Base-by-base conservation (phyloP, 2,329 filamentous ascomycete species). In the Nigrospora osmanthi region DNA sequence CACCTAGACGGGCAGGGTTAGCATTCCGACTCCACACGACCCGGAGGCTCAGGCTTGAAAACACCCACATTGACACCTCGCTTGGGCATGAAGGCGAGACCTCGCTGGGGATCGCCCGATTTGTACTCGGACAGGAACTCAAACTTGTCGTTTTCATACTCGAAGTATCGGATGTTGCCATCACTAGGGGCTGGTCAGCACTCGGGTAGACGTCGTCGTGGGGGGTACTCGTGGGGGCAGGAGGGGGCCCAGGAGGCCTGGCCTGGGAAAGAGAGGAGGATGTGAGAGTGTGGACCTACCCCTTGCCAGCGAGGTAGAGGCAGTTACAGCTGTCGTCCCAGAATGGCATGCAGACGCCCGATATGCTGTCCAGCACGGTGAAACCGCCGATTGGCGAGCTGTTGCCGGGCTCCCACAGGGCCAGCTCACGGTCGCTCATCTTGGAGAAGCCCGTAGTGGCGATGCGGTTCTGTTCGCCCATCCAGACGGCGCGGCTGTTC, bases 261-360 rank as follows among this genome's bases (percentile, higher is more conserved):
- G 23, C 6, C 23, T 7, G 23, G 23, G 23, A 28, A 7, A 28
- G 23, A 28, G 19, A 23, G 19, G 19, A n/a, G 23, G 2, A 28
- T 28, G 23, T 28, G 9, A 28, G 23, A 6, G n/a, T 31, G n/a
- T 36, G 3, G 33, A 69, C 85, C 72, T 68, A 91, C 88, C 91
- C 93, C 74, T 97, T 97, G 63, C 93, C 93, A 58, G 93, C 93
- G 61, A 98, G 78, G 68, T 96, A 98, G 60, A 98, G 74, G 64
- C 89, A 94, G 70, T 93, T 89, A 43, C 88, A 95, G 49, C 90
- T 89, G 49, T 97, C 91, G 63, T 98, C 78, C 93, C 93, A 98
- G 79, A 98, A 97, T 31, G 93, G 93, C 88, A 98, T 96, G 76
- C 89, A 95, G 48, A 98, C 90, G 63, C 93, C 93, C 38, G 91